These are phyloP conservation scores for Pseudogymnoascus sp. DNA, from an alignment of 2,329 filamentous ascomycete genomes.

Conservation along the genomic window DNA sequence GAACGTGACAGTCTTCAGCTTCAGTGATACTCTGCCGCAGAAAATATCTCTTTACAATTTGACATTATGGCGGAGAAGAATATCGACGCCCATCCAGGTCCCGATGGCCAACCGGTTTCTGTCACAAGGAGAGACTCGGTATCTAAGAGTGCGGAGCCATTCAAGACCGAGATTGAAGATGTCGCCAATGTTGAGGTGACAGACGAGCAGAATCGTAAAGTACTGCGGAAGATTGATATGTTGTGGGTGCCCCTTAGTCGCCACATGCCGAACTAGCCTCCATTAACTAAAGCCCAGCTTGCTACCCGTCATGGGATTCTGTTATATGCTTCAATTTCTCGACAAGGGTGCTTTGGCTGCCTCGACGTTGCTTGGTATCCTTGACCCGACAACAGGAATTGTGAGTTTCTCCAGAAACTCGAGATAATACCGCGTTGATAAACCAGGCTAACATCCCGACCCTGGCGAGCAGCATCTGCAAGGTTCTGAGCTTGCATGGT, in stretches of 20 bases:
- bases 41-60: neutral
- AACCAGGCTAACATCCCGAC: neutral
- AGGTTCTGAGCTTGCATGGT: conserved; percentile 3
- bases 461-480: neutral
- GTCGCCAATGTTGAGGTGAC: neutral
- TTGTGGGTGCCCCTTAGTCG: conserved; percentile 11
- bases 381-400: conserved; percentile 13
- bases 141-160: neutral
- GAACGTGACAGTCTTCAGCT: neutral
- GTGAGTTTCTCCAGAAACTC: neutral
- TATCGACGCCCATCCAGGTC: neutral
- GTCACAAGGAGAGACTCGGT: neutral
- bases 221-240: conserved; percentile 19
- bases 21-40: neutral
- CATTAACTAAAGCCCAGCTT: conserved; percentile 10
- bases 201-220: conserved; percentile 11
- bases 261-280: neutral
- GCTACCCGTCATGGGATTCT: conserved; percentile 17
- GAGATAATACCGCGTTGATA: neutral
- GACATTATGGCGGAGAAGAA: conserved; percentile 1
- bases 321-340: conserved; percentile 19
- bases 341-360: conserved; percentile 42
- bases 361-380: conserved; percentile 49
- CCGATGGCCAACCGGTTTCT: neutral
- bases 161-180: neutral